Percentiles rank a stretch among this genome's conserved stretches.
Conservation (phyloP, 371 early-diverging fungal genomes). For the Rhizopus delemar region DNA sequence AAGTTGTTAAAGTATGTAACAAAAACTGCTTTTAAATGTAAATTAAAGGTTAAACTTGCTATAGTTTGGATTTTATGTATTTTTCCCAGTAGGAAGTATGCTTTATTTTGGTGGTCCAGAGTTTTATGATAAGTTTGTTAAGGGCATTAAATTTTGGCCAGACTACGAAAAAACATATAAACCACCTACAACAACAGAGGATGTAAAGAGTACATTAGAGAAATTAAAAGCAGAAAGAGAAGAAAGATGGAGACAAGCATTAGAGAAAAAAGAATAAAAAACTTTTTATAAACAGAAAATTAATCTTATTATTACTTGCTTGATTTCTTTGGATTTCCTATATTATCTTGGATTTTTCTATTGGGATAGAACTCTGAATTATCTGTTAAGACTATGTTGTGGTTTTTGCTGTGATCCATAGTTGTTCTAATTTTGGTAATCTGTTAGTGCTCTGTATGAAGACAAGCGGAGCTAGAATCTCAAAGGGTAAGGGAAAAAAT, state of each 20-base stretch:
- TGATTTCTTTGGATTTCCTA: too few relatives aligned
- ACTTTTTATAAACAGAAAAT: constrained; percentile 3
- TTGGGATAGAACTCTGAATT: too few relatives aligned
- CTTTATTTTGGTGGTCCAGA: constrained; percentile 58
- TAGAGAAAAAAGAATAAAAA: constrained; percentile 22
- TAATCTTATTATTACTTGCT: too few relatives aligned
- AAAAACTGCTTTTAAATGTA: not conserved
- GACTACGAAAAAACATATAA: constrained; percentile 45
- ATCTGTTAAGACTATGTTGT: too few relatives aligned
- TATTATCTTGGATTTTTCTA: too few relatives aligned
- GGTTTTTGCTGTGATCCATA: too few relatives aligned
- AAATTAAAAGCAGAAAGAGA: constrained; percentile 49
- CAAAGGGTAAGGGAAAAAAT: not conserved
- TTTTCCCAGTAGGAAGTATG: constrained; percentile 57
- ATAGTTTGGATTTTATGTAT: constrained; percentile 59
- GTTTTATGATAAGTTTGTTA: constrained; percentile 53
- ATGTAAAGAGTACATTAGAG: constrained; percentile 38
- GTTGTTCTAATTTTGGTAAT: too few relatives aligned
- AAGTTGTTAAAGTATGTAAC: constrained; percentile 47
- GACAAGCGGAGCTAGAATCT: too few relatives aligned
- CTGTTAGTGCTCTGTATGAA: too few relatives aligned
- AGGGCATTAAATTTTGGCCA: constrained; percentile 56
- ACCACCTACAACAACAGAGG: constrained; percentile 53
- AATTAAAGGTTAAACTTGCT: not conserved
- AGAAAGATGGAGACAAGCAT: constrained; percentile 49